phyloP scores from a whole-genome alignment of 352 stramenopile species.

The Plasmopara halstedii region DNA sequence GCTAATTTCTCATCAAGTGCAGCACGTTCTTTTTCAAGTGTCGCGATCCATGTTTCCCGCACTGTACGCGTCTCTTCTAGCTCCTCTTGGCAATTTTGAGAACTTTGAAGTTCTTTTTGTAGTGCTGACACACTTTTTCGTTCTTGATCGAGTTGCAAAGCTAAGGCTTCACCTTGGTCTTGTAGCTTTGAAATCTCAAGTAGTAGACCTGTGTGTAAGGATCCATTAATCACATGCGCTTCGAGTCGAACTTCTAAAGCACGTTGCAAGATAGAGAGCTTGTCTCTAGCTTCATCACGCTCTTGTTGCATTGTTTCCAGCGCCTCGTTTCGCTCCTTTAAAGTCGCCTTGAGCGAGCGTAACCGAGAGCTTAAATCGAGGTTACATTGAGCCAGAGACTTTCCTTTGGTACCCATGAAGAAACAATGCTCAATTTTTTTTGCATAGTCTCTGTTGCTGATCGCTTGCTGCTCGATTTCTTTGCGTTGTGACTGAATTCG shows the following conservation, averaged over 20 bases:
- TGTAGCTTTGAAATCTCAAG: slow-evolving; percentile 72
- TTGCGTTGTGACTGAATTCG: slow-evolving; percentile 69
- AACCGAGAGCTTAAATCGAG: slow-evolving; percentile 41
- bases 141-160: slow-evolving; percentile 55
- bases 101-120: slow-evolving; percentile 22
- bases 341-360: slow-evolving; percentile 30
- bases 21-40: slow-evolving; percentile 47
- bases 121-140: slow-evolving; percentile 29
- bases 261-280: slow-evolving; percentile 61
- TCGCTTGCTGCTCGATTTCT: slow-evolving; percentile 72
- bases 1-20: slow-evolving; percentile 39
- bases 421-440: slow-evolving; percentile 83
- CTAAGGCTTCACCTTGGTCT: slow-evolving; percentile 51
- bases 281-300: slow-evolving; percentile 34
- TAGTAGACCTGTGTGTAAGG: slow-evolving; percentile 61
- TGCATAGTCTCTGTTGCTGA: slow-evolving; percentile 73
- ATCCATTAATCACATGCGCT: slow-evolving; percentile 54
- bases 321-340: slow-evolving; percentile 18
- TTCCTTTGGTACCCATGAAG: slow-evolving; percentile 59
- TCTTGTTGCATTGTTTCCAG: slow-evolving; percentile 21
- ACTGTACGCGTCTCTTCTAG: slow-evolving; percentile 50
- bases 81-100: slow-evolving; percentile 24
- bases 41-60: slow-evolving; percentile 40
- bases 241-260: slow-evolving; percentile 67
- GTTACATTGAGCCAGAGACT: slow-evolving; percentile 61